Evolutionary conservation across 805 yeast genomes (phyloP), one percentile per base, ranked within the genome.

Genomic region (Pichia exigua): DNA sequence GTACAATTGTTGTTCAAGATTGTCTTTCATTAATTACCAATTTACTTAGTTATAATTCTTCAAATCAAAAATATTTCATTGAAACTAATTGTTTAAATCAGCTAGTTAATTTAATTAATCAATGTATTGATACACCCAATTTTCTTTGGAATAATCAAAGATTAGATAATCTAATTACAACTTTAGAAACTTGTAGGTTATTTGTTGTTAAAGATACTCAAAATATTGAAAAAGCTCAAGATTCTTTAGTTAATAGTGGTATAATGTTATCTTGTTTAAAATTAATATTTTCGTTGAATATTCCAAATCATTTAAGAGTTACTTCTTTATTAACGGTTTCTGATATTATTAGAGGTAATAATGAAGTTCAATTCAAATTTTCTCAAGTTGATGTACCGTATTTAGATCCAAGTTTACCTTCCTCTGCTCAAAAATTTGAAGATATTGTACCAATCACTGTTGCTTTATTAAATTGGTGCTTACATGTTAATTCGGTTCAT

Each of bases 351-450:
- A 69, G 82, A 46, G 76, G 81, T 30, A 89, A 90, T 63, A 66
- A 73, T 3, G 77, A 73, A 2, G 76, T 86, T 35, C 99, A 94
- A 65, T 69, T 71, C 15, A 80, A 80, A 52, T 85, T 92, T 59
- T 75, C 89, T 1, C 82, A 81, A 50, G 82, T 92, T 15, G 98
- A 94, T 65, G 97, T 94, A 9, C 99, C 99, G 0, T 88, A 84
- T 62, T 73, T 91, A 50, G 97, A 89, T 61, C 89, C 96, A 12
- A 59, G 64, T 48, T 55, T 68, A 44, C 71, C 71, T 12, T 24
- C 52, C 2, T 18, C 60, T 11, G 65, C 65, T 9, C 71, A 67
- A 52, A 64, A 57, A 50, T 64, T 61, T 50, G 70, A 64, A 15
- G 62, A 59, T 1, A 47, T 77, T 1, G 67, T 88, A 2, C 92